Evolutionary conservation across 164 flowering plant genomes (phyloP).

Genomic region (Akebia trifoliata): DNA sequence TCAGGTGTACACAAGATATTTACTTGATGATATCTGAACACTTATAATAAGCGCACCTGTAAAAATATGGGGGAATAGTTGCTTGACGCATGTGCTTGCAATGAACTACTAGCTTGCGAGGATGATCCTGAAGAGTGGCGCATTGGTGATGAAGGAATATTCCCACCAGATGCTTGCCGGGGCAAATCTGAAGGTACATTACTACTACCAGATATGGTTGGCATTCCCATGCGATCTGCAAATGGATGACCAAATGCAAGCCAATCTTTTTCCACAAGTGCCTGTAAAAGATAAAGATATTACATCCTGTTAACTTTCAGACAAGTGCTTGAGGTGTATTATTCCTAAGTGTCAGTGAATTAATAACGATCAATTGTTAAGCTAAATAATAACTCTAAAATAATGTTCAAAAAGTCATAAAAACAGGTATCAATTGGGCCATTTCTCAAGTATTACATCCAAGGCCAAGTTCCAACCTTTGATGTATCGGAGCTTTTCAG

Average conservation of each 20-base stretch:
- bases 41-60: slow-evolving; percentile 48
- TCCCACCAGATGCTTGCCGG: slow-evolving; percentile 70
- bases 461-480: no score
- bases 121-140: slow-evolving; percentile 62
- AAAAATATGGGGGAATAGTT: slow-evolving; percentile 87
- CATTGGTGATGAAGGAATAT: slow-evolving; percentile 58
- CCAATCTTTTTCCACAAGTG: slow-evolving; percentile 98
- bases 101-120: slow-evolving; percentile 46
- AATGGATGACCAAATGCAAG: slow-evolving; percentile 99
- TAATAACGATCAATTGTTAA: background rate
- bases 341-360: slow-evolving; percentile 1
- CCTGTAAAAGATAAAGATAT: slow-evolving; percentile 42
- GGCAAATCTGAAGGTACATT: slow-evolving; percentile 46
- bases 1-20: no score
- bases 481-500: background rate
- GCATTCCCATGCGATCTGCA: slow-evolving; percentile 85
- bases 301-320: background rate
- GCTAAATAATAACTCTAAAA: background rate
- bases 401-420: background rate
- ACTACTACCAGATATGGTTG: slow-evolving; percentile 49
- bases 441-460: no score
- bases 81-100: slow-evolving; percentile 62
- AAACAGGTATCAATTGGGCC: background rate
- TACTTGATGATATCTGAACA: background rate
- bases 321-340: background rate